Conservation (phyloP, 2,329 filamentous ascomycete genomes). For the Diplodia sapinea region DNA sequence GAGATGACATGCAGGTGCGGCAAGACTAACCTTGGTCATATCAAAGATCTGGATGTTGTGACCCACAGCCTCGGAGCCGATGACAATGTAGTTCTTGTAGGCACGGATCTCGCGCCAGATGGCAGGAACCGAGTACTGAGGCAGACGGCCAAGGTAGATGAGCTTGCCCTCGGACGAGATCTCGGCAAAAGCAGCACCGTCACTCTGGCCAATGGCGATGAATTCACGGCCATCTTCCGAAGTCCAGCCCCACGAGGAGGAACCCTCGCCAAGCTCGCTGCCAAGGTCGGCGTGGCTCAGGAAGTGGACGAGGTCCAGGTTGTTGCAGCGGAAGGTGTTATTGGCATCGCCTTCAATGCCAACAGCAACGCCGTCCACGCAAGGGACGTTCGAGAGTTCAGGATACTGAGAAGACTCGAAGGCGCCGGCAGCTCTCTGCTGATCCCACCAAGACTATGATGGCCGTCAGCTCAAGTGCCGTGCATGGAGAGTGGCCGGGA, state of each 20-base stretch:
- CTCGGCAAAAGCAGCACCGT: conserved; percentile 62
- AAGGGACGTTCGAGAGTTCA: conserved; percentile 43
- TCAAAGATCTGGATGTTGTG: conserved; percentile 70
- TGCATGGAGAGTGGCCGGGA: background rate
- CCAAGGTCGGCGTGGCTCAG: conserved; percentile 61
- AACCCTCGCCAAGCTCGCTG: conserved; percentile 51
- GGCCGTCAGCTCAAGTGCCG: conserved; percentile 36
- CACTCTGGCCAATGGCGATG: conserved; percentile 60
- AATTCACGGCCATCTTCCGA: conserved; percentile 61
- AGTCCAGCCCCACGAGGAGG: conserved; percentile 62
- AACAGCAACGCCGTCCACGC: conserved; percentile 47
- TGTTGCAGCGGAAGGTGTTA: conserved; percentile 49
- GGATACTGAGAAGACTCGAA: conserved; percentile 46
- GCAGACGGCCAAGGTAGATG: conserved; percentile 60
- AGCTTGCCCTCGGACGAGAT: conserved; percentile 58
- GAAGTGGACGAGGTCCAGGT: conserved; percentile 63
- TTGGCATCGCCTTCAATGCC: conserved; percentile 43
- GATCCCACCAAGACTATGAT: conserved; percentile 46
- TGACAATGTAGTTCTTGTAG: conserved; percentile 52
- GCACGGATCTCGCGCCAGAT: conserved; percentile 61
- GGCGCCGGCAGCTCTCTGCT: conserved; percentile 42
- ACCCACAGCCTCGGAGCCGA: conserved; percentile 47
- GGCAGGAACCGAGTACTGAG: conserved; percentile 53
- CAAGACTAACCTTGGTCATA: conserved; percentile 54
- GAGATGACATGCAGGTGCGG: conserved; percentile 27